Evolutionary conservation across 345 rosid species (phyloP).

Genomic region (Clarkia xantiana): DNA sequence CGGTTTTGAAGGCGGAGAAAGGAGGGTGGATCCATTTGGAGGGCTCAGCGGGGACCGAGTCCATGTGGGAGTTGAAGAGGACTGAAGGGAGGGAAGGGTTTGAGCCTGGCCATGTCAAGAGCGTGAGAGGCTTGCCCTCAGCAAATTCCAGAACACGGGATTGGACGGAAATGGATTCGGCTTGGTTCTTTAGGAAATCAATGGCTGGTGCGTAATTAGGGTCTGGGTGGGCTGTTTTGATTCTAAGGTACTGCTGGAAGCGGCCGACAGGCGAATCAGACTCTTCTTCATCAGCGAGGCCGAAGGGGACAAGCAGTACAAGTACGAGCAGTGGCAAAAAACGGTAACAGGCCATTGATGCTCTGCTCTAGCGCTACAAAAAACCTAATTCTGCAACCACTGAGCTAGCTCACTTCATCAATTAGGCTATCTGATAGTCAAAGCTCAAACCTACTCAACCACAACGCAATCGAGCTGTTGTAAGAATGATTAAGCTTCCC

Average conservation of each 20-base stretch:
- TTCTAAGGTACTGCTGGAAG: conserved; percentile 48
- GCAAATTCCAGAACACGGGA: conserved; percentile 31
- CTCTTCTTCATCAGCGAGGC: conserved; percentile 9
- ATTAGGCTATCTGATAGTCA: no score
- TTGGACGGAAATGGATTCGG: conserved; percentile 37
- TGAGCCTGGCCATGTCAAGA: conserved; percentile 66
- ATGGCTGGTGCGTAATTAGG: conserved; percentile 58
- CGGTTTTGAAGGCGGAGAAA: conserved; percentile 50
- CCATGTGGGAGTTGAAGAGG: conserved; percentile 85
- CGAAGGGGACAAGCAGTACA: conserved; percentile 5
- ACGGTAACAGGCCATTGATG: conserved; percentile 8
- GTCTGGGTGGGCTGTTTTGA: conserved; percentile 75
- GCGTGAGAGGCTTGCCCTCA: conserved; percentile 39
- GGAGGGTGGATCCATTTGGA: conserved; percentile 74
- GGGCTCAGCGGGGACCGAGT: conserved; percentile 79
- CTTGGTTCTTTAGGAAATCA: conserved; percentile 40
- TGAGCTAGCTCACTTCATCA: no score
- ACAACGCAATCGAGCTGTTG: no score
- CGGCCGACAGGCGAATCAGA: conserved; percentile 33
- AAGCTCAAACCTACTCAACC: no score
- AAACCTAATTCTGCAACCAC: no score
- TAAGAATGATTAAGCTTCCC: no score
- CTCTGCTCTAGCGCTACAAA: not conserved
- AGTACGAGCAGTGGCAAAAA: conserved; percentile 1
- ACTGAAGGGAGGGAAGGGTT: conserved; percentile 55